Evolutionary conservation across 441 rosid species (phyloP).

Genomic region (California macrophylla): DNA sequence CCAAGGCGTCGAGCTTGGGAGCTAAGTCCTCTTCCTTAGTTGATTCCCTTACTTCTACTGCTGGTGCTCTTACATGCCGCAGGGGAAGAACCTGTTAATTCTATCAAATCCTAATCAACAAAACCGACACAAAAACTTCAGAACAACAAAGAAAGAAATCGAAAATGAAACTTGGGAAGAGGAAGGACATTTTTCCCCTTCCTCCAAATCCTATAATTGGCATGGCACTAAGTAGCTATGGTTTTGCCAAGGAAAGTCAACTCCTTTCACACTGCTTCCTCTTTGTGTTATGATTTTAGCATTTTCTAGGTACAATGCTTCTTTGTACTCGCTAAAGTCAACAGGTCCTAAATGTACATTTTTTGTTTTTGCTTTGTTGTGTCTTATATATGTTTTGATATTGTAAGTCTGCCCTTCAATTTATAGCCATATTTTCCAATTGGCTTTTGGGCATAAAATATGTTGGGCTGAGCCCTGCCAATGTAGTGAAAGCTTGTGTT

Average conservation of each 20-base stretch:
- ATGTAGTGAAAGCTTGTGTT: not conserved
- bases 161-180: not conserved
- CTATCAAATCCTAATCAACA: not conserved
- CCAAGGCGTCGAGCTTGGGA: slow-evolving; percentile 81
- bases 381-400: not conserved
- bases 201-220: not conserved
- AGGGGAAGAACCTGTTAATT: slow-evolving; percentile 46
- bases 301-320: not conserved
- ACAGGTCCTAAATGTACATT: not conserved
- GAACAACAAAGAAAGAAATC: not conserved
- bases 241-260: not conserved
- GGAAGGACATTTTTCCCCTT: not conserved
- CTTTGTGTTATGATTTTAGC: not conserved
- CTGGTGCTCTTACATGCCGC: slow-evolving; percentile 65
- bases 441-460: not conserved
- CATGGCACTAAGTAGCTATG: not conserved
- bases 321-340: not conserved
- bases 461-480: not conserved
- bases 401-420: not conserved
- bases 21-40: slow-evolving; percentile 82
- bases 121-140: not conserved
- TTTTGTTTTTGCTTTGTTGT: not conserved
- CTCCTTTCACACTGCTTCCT: not conserved
- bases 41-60: slow-evolving; percentile 54
- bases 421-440: not conserved